Evolutionary conservation across 441 rosid species (phyloP).

Genomic region (Sinapis alba): DNA sequence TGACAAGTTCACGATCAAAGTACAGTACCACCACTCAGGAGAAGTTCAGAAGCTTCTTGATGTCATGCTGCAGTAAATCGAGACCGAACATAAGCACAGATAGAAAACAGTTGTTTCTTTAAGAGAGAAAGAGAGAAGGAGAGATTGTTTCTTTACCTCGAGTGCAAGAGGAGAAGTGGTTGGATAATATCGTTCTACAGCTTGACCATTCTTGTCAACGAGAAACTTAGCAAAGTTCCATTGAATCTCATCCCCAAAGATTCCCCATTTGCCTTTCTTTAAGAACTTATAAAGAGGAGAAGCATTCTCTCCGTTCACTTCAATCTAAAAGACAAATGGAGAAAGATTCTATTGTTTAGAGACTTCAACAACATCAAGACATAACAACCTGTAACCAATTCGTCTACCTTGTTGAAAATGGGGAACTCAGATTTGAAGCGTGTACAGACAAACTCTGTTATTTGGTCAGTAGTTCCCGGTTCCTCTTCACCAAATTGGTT

Average conservation of each 20-base stretch:
- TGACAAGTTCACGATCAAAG: constrained; percentile 10
- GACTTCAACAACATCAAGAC: not conserved
- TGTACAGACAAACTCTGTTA: constrained; percentile 72
- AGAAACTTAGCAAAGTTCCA: constrained; percentile 96
- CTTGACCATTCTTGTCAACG: constrained; percentile 67
- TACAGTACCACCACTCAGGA: constrained; percentile 3
- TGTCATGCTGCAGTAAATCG: constrained; percentile 45
- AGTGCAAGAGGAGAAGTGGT: constrained; percentile 79
- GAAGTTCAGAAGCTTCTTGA: constrained; percentile 55
- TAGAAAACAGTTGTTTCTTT: not conserved
- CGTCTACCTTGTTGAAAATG: constrained; percentile 71
- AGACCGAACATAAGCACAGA: not conserved
- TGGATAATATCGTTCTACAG: constrained; percentile 77
- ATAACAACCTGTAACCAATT: not conserved
- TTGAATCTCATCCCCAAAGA: constrained; percentile 88
- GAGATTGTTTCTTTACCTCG: constrained; percentile 50
- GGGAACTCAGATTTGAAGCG: constrained; percentile 86
- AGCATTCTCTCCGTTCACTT: constrained; percentile 77
- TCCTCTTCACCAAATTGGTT: constrained; percentile 94
- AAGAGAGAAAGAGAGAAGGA: not conserved
- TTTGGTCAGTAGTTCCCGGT: constrained; percentile 76
- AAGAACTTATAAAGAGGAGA: constrained; percentile 72
- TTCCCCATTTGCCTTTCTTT: constrained; percentile 90
- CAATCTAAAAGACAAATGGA: constrained; percentile 49
- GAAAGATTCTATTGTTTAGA: not conserved